Evolutionary conservation across 106 monocot species (phyloP).

Genomic region (Dendrobium nobile): DNA sequence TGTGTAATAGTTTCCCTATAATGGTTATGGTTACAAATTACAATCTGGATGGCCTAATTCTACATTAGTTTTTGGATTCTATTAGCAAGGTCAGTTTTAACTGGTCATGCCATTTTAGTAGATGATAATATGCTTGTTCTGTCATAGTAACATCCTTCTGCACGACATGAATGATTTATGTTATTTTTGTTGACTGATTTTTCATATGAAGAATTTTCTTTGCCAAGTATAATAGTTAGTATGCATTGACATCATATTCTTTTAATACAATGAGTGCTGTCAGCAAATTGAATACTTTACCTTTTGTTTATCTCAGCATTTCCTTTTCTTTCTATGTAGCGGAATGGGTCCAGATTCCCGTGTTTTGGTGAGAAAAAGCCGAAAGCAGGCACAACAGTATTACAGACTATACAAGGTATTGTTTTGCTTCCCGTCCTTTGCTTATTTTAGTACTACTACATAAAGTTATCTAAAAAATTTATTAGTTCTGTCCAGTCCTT

Average conservation of each 20-base stretch:
- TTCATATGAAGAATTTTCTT: not conserved
- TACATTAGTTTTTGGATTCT: not conserved
- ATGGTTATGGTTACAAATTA: not conserved
- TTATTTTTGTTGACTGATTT: not conserved
- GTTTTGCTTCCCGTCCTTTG: not conserved
- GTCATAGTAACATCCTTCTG: not conserved
- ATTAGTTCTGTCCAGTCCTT: not conserved
- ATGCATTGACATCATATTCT: not conserved
- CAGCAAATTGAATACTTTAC: not conserved
- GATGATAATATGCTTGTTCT: not conserved
- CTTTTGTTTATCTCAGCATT: not conserved
- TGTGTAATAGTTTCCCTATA: not conserved
- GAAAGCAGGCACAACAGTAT: constrained; percentile 93
- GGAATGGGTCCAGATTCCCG: constrained; percentile 96
- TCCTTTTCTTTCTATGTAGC: constrained; percentile 28
- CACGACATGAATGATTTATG: not conserved
- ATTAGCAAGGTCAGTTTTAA: not conserved
- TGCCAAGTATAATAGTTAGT: not conserved
- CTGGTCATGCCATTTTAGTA: not conserved
- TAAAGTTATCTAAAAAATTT: not conserved
- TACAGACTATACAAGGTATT: constrained; percentile 74
- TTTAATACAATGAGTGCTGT: not conserved
- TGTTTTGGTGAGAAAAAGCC: constrained; percentile 86
- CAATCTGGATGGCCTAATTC: not conserved
- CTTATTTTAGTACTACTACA: not conserved